These are phyloP conservation scores for Scutellaria galericulata DNA, from an alignment of 257 asterid species.

Conservation along the genomic window DNA sequence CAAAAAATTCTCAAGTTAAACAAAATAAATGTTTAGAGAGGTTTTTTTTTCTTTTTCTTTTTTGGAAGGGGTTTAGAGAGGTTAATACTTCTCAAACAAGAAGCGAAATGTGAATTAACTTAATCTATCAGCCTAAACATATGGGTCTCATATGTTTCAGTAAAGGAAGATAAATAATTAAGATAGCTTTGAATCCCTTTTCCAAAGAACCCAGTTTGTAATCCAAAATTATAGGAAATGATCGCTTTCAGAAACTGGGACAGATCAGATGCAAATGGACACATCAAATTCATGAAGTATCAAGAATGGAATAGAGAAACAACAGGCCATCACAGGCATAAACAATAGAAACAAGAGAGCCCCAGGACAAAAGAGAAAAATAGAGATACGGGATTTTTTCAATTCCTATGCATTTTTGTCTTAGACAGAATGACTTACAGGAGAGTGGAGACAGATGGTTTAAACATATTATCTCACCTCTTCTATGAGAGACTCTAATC, in stretches of 20 bases:
- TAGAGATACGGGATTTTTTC: too few species aligned
- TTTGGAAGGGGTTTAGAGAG: background rate
- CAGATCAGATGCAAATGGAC: background rate
- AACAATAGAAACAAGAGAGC: background rate
- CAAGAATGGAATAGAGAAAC: slow-evolving; percentile 14
- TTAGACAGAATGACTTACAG: slow-evolving; percentile 28
- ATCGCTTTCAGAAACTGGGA: background rate
- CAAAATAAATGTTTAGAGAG: background rate
- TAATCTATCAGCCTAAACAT: slow-evolving; percentile 13
- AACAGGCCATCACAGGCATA: slow-evolving; percentile 24
- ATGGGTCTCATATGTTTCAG: slow-evolving; percentile 6
- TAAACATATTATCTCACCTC: slow-evolving; percentile 65
- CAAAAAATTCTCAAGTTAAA: slow-evolving; percentile 13
- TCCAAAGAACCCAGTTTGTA: slow-evolving; percentile 4
- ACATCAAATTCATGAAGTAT: slow-evolving; percentile 8
- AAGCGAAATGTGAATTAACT: background rate
- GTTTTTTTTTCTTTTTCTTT: too few species aligned
- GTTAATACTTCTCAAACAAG: background rate
- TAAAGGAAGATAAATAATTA: background rate
- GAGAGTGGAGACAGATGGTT: slow-evolving; percentile 22
- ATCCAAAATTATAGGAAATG: background rate
- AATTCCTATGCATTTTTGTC: background rate
- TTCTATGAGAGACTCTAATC: slow-evolving; percentile 85
- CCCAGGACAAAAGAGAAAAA: too few species aligned
- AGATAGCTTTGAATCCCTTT: background rate